Conservation (phyloP, 2,329 filamentous ascomycete genomes). For the Trichocomaceae sp. region DNA sequence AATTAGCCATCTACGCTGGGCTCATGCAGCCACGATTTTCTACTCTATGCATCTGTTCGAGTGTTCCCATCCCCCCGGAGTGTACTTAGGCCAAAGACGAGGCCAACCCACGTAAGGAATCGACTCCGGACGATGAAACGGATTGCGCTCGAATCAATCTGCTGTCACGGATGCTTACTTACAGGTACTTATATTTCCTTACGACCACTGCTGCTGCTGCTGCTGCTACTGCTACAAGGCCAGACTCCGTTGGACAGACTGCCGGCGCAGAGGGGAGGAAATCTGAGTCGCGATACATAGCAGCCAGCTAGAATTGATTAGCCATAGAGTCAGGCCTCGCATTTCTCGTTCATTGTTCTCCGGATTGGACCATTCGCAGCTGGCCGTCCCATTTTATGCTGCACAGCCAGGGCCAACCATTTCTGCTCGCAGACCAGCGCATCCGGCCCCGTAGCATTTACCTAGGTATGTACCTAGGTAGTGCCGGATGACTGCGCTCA, state of each 20-base stretch:
- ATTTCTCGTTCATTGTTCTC: not conserved
- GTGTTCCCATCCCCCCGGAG: too few relatives aligned
- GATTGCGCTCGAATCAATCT: not conserved
- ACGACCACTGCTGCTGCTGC: too few relatives aligned
- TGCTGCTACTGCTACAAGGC: too few relatives aligned
- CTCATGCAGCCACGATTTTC: not conserved
- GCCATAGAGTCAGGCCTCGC: not conserved
- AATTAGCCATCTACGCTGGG: not conserved
- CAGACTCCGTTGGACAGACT: not conserved
- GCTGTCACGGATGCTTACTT: not conserved
- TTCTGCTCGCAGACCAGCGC: slow-evolving; percentile 9
- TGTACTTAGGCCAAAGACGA: too few relatives aligned
- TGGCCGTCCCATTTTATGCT: slow-evolving; percentile 4
- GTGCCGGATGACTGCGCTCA: slow-evolving; percentile 10
- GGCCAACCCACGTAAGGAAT: not conserved
- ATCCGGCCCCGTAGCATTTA: slow-evolving; percentile 8
- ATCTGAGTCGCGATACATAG: slow-evolving; percentile 1
- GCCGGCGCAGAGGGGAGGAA: not conserved
- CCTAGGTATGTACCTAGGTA: too few relatives aligned
- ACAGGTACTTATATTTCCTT: not conserved
- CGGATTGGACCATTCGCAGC: not conserved
- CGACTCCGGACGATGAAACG: not conserved
- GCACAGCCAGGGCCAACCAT: slow-evolving; percentile 1
- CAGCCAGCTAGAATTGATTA: not conserved
- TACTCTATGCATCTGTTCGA: not conserved